These are phyloP conservation scores for Iris pallida DNA, from an alignment of 116 monocot genomes.

Conservation along the genomic window DNA sequence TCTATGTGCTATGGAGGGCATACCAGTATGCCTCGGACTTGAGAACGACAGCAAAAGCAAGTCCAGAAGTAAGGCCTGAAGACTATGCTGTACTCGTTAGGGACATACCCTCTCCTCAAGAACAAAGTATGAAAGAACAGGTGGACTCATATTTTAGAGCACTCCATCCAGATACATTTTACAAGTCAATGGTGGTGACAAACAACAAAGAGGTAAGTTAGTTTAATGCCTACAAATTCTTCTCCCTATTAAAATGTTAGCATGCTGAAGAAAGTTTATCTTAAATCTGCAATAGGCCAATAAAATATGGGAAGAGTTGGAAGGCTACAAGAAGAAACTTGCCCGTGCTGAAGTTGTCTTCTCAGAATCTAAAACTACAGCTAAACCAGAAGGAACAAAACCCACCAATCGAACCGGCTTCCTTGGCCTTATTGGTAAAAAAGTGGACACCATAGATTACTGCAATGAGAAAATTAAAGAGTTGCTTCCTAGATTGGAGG, in stretches of 20 bases:
- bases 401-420: conserved; percentile 68
- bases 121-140: conserved; percentile 67
- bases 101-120: conserved; percentile 62
- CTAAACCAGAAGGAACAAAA: conserved; percentile 64
- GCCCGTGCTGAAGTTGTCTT: conserved; percentile 66
- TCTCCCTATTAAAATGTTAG: background rate
- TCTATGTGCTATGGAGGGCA: conserved; percentile 65
- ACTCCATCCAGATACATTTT: conserved; percentile 86
- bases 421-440: conserved; percentile 69
- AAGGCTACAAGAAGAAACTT: conserved; percentile 70
- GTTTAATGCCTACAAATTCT: background rate
- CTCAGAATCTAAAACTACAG: conserved; percentile 56
- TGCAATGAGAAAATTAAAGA: conserved; percentile 81
- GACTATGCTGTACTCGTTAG: conserved; percentile 73
- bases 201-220: conserved; percentile 53
- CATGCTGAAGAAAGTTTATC: background rate
- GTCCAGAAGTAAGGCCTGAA: conserved; percentile 49
- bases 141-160: conserved; percentile 83
- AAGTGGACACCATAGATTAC: conserved; percentile 76
- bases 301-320: conserved; percentile 71
- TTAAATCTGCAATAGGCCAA: conserved; percentile 33
- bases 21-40: conserved; percentile 77
- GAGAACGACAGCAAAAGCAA: conserved; percentile 54
- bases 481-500: conserved; percentile 56
- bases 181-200: conserved; percentile 76